phyloP scores from a whole-genome alignment of 2,329 filamentous ascomycete species.

The Aspergillus bombycis region DNA sequence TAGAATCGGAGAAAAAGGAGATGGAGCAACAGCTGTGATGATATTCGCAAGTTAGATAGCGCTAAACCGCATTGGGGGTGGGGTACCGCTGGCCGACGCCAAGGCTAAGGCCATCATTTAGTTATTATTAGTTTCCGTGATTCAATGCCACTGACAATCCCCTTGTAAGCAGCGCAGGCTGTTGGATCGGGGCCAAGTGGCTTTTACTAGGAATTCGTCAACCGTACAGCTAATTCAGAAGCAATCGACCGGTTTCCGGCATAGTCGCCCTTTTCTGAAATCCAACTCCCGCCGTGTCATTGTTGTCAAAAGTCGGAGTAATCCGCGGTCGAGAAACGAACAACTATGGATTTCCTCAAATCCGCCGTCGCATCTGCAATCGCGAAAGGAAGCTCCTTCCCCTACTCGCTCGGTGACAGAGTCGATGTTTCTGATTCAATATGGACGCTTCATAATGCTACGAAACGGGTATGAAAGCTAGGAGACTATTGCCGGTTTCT shows the following conservation, averaged over 20 bases:
- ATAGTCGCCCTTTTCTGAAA: not conserved
- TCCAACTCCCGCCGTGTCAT: not conserved
- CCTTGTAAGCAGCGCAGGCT: not conserved
- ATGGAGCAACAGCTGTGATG: not conserved
- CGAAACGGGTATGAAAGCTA: constrained; percentile 69
- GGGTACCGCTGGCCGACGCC: constrained; percentile 15
- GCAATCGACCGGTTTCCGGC: too few species aligned
- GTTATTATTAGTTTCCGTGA: constrained; percentile 1
- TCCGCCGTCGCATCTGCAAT: constrained; percentile 97
- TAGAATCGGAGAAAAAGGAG: constrained; percentile 5
- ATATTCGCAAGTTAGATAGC: not conserved
- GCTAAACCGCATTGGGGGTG: constrained; percentile 30
- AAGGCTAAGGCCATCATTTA: constrained; percentile 5
- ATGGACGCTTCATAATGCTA: constrained; percentile 95
- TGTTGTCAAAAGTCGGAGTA: not conserved
- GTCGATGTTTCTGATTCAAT: constrained; percentile 92
- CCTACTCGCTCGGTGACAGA: constrained; percentile 88
- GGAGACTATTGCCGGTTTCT: not conserved
- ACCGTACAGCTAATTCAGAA: not conserved
- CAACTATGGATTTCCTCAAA: constrained; percentile 91
- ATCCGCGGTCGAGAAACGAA: constrained; percentile 8
- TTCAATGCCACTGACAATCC: not conserved
- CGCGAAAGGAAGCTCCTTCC: constrained; percentile 89
- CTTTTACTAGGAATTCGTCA: not conserved
- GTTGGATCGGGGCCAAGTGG: not conserved